Conservation (phyloP, 2,329 filamentous ascomycete genomes). For the Ceratocystis ficicola region DNA sequence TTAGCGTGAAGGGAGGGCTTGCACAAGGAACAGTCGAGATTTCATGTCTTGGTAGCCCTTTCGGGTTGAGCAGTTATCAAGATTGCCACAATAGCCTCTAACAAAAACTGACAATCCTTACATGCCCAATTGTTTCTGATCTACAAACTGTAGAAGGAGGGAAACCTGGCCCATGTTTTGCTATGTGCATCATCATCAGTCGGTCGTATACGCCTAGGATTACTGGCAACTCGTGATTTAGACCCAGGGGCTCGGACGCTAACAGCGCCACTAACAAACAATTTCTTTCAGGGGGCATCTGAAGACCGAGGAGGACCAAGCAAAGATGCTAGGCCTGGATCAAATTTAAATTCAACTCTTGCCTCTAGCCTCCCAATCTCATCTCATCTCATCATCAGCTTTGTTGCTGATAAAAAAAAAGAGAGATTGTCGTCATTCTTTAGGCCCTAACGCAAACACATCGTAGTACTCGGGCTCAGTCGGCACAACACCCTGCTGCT, state of each 20-base stretch:
- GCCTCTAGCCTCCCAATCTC: not conserved
- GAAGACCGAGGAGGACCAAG: not conserved
- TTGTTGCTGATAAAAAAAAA: not conserved
- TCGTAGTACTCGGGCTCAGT: too few species aligned
- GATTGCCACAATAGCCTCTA: too few species aligned
- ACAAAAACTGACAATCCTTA: too few species aligned
- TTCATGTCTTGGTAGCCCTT: not conserved
- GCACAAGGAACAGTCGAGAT: not conserved
- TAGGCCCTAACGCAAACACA: too few species aligned
- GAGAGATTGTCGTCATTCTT: too few species aligned
- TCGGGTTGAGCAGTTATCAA: too few species aligned
- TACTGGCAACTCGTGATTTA: not conserved
- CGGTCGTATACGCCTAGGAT: not conserved
- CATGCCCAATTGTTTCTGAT: not conserved
- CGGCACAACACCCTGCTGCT: too few species aligned
- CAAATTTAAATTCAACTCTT: slow-evolving; percentile 4
- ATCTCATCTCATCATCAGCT: not conserved
- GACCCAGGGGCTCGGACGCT: slow-evolving; percentile 8
- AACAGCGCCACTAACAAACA: slow-evolving; percentile 5
- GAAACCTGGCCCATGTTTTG: not conserved
- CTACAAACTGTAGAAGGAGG: not conserved
- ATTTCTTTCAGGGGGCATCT: not conserved
- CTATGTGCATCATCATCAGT: slow-evolving; percentile 1
- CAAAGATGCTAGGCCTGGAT: not conserved
- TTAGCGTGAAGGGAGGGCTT: not conserved